Evolutionary conservation across 441 rosid genomes (phyloP), one percentile per base, ranked within the genome.

Genomic region (Kokia cookei): DNA sequence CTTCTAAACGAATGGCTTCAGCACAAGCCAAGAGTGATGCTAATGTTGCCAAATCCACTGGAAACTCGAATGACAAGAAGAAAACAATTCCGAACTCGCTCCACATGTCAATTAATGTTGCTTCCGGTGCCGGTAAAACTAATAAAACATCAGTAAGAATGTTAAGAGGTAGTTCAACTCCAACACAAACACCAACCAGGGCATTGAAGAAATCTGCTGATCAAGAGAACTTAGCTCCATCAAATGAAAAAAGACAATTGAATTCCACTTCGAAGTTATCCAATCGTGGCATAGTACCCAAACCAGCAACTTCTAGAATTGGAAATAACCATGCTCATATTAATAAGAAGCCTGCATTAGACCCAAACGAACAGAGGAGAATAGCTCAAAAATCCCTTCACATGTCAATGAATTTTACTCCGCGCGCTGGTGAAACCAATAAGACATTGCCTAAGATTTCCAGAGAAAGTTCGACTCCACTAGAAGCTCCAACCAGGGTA

Each of bases 31-130:
- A 55, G 77, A 78, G 57, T 42, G 84, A 72, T 76, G 73, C 75
- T 40, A 54, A 29, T 76, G 77, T 74, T 35, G 69, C 70, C 71
- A 82, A 81, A 50, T 60, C 55, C 22, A 59, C 47, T 0, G 86
- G 69, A 73, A 86, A 71, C 77, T 72, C 73, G 35, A 64, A 79
- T 43, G 78, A 78, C 53, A 84, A 80, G 78, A 90, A 79, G 81
- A 83, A 82, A 83, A 75, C 73, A 68, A 75, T 80, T 57, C 57
- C 82, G 37, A 84, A 73, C 71, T 77, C 88, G 2, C 78, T 88
- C 69, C 90, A 86, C 54, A 75, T 77, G 84, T 87, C 93, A 1
- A 79, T 87, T 71, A 82, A 75, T 83, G 80, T 89, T 75, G 71
- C 82, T 71, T 76, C 89, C 66, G 8, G 51, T 29, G 73, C 71